These are phyloP conservation scores for Saxispiralis lemnorum DNA, from an alignment of 495 filamentous ascomycete species.

Conservation along the genomic window DNA sequence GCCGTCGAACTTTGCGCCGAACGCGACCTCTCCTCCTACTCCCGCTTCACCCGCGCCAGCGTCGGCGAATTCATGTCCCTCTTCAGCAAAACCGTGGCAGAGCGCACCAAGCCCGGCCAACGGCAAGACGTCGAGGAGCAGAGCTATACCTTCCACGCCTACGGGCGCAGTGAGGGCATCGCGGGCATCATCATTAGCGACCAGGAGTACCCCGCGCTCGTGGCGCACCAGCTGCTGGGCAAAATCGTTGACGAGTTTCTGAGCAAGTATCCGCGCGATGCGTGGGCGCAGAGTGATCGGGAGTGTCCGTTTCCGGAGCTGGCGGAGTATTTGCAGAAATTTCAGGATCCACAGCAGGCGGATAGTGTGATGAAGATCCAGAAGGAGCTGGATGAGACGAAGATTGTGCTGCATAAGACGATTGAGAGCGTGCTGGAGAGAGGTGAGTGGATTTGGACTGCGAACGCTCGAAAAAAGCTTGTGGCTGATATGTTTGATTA, in stretches of 20 bases:
- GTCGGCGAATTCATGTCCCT: slow-evolving; percentile 53
- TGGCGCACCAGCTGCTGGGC: slow-evolving; percentile 83
- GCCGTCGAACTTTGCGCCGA: slow-evolving; percentile 65
- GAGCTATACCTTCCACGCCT: slow-evolving; percentile 79
- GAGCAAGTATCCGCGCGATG: slow-evolving; percentile 50
- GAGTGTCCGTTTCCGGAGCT: slow-evolving; percentile 48
- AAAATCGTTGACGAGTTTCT: slow-evolving; percentile 92
- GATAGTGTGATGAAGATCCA: slow-evolving; percentile 64
- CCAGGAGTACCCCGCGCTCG: slow-evolving; percentile 72
- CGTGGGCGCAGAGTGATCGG: slow-evolving; percentile 39
- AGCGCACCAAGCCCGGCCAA: slow-evolving; percentile 68
- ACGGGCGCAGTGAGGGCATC: slow-evolving; percentile 72
- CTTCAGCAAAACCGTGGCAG: slow-evolving; percentile 55
- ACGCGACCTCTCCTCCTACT: slow-evolving; percentile 64
- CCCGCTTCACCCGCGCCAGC: slow-evolving; percentile 53
- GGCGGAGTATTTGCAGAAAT: slow-evolving; percentile 42
- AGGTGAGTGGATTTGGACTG: slow-evolving; percentile 21
- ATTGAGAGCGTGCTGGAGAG: slow-evolving; percentile 77
- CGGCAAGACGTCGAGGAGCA: slow-evolving; percentile 85
- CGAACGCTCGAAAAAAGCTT: background rate
- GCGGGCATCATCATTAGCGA: slow-evolving; percentile 78
- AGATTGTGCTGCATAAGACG: slow-evolving; percentile 94
- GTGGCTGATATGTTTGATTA: background rate
- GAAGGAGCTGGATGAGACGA: slow-evolving; percentile 92
- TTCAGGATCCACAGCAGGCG: slow-evolving; percentile 19